A percentile compares a stretch with the other conserved stretches of the same genome.
Evolutionary conservation across 345 rosid species (phyloP).

Genomic region (Schrenkiella parvula): DNA sequence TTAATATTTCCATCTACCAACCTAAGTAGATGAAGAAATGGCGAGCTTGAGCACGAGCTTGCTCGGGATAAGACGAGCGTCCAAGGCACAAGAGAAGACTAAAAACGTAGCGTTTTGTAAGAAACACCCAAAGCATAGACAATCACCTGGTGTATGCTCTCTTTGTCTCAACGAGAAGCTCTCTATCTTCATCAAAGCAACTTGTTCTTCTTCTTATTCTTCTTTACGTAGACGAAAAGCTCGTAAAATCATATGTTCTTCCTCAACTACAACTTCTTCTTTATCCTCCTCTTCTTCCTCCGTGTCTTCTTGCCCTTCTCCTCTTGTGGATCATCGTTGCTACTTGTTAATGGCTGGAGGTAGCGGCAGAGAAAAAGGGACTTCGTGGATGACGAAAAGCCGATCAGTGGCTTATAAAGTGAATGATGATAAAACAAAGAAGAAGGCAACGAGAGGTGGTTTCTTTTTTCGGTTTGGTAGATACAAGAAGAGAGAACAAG

Average conservation of each 20-base stretch:
- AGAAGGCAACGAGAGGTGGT: conserved; percentile 7
- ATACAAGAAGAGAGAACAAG: conserved; percentile 16
- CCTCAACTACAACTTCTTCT: conserved; percentile 26
- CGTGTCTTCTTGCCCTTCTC: conserved; percentile 35
- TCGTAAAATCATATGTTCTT: conserved; percentile 6
- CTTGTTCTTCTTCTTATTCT: conserved; percentile 5
- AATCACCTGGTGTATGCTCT: conserved; percentile 35
- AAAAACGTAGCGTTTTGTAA: conserved; percentile 26
- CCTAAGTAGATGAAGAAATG: conserved; percentile 22
- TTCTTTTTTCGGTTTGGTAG: conserved; percentile 25
- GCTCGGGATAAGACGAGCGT: conserved; percentile 19
- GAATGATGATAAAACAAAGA: conserved; percentile 19
- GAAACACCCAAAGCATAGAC: conserved; percentile 34
- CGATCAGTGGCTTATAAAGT: conserved; percentile 27
- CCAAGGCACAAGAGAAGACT: conserved; percentile 10
- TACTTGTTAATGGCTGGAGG: conserved; percentile 16
- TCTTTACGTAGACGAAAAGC: conserved; percentile 2
- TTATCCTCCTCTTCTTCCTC: conserved; percentile 28
- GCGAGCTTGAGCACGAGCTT: conserved; percentile 30
- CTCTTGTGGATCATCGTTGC: conserved; percentile 2
- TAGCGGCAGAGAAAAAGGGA: conserved; percentile 9
- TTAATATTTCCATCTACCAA: conserved; percentile 7
- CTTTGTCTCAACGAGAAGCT: conserved; percentile 36
- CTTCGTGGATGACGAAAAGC: conserved; percentile 29
- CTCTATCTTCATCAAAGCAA: conserved; percentile 18